phyloP scores from a whole-genome alignment of 306 rosid species.

The Cicer chorassanicum region DNA sequence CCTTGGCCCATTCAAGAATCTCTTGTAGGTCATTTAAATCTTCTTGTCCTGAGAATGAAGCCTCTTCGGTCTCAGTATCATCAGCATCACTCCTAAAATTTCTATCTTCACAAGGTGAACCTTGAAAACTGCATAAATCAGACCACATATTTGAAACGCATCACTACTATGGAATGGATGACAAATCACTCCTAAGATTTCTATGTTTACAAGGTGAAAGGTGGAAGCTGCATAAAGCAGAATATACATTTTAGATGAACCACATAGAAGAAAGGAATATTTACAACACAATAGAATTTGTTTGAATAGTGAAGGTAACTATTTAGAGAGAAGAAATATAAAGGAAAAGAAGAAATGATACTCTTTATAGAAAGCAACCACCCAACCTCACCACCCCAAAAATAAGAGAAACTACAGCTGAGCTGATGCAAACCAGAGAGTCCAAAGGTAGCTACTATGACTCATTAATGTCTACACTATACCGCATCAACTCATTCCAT shows the following conservation, averaged over 20 bases:
- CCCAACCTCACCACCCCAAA: neutral
- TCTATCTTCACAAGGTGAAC: conserved; percentile 96
- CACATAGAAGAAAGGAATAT: conserved; percentile 32
- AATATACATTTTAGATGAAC: conserved; percentile 12
- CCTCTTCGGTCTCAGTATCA: conserved; percentile 93
- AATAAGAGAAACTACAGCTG: conserved; percentile 21
- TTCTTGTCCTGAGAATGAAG: conserved; percentile 93
- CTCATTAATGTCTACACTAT: neutral
- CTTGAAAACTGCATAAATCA: conserved; percentile 79
- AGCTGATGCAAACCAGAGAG: conserved; percentile 13
- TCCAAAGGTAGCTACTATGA: conserved; percentile 14
- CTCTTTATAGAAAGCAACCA: conserved; percentile 7
- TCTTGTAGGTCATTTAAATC: conserved; percentile 80
- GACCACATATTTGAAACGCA: conserved; percentile 18
- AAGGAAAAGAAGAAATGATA: neutral
- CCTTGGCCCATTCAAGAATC: conserved; percentile 99
- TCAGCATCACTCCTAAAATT: conserved; percentile 90
- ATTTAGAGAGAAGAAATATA: neutral
- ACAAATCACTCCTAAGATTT: conserved; percentile 62
- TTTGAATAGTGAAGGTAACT: neutral
- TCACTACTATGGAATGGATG: conserved; percentile 30
- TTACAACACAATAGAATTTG: conserved; percentile 10
- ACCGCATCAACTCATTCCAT: conserved; percentile 25
- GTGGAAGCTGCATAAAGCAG: conserved; percentile 60
- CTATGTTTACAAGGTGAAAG: conserved; percentile 76